These are phyloP conservation scores for Orbilia blumenaviensis DNA, from an alignment of 2,329 filamentous ascomycete genomes.

Conservation along the genomic window DNA sequence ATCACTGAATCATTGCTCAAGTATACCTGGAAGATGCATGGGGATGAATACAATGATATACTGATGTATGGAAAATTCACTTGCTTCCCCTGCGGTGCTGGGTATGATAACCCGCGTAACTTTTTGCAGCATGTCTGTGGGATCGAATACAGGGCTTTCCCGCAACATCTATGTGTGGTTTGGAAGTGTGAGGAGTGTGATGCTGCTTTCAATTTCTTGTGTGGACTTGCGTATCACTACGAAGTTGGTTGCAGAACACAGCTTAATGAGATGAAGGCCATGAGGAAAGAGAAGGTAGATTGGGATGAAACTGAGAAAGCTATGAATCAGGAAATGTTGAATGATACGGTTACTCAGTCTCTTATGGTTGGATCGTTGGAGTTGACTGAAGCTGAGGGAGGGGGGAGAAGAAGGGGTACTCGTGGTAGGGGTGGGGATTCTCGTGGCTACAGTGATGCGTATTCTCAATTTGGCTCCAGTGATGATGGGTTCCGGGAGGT, in stretches of 20 bases:
- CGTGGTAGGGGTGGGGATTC: too few relatives aligned
- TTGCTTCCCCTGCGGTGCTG: constrained; percentile 28
- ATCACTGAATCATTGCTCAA: not conserved
- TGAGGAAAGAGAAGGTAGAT: constrained; percentile 12
- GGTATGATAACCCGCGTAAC: not conserved
- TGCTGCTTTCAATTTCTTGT: constrained; percentile 10
- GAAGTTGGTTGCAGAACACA: constrained; percentile 15
- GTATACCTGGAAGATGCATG: constrained; percentile 10
- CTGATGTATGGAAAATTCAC: constrained; percentile 5
- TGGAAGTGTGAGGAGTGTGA: constrained; percentile 45
- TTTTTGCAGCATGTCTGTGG: not conserved
- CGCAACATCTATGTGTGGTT: too few relatives aligned
- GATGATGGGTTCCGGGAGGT: not conserved
- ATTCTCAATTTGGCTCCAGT: too few relatives aligned
- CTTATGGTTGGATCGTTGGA: too few relatives aligned
- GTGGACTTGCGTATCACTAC: constrained; percentile 23
- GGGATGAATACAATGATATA: not conserved
- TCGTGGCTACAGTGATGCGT: too few relatives aligned
- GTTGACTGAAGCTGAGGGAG: too few relatives aligned
- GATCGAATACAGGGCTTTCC: not conserved
- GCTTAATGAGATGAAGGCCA: not conserved
- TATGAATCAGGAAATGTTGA: constrained; percentile 4
- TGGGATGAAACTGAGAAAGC: constrained; percentile 4
- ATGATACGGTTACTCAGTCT: too few relatives aligned
- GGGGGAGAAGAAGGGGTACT: not conserved